Conservation (phyloP, 2,329 filamentous ascomycete genomes). For the Clonostachys rosea region DNA sequence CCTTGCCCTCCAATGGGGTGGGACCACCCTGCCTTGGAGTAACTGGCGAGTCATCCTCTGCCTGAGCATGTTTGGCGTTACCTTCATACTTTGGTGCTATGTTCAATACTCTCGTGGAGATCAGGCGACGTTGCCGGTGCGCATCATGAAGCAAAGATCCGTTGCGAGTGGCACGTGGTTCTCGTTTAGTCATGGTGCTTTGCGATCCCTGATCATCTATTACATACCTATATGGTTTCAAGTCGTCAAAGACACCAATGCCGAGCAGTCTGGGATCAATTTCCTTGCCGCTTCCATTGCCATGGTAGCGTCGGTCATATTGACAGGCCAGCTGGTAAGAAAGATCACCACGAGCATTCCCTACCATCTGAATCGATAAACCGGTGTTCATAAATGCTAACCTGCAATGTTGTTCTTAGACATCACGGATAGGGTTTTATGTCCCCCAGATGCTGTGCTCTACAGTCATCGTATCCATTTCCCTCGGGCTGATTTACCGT, state of each 20-base stretch:
- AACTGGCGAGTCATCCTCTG: slow-evolving; percentile 29
- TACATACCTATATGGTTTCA: slow-evolving; percentile 42
- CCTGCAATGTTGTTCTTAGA: background rate
- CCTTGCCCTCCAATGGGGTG: slow-evolving; percentile 37
- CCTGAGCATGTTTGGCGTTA: slow-evolving; percentile 31
- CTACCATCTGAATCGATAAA: too few species aligned
- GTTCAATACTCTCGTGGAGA: slow-evolving; percentile 22
- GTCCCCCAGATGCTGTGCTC: slow-evolving; percentile 7
- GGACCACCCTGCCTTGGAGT: slow-evolving; percentile 16
- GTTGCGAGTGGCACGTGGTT: slow-evolving; percentile 54
- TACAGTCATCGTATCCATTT: slow-evolving; percentile 2
- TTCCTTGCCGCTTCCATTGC: slow-evolving; percentile 2
- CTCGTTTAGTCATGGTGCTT: slow-evolving; percentile 8
- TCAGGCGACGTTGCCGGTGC: slow-evolving; percentile 44
- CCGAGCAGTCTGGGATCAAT: slow-evolving; percentile 10
- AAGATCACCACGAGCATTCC: too few species aligned
- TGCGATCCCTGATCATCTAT: slow-evolving; percentile 12
- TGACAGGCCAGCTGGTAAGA: too few species aligned
- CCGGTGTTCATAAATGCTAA: too few species aligned
- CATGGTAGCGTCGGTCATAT: background rate
- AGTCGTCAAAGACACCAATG: slow-evolving; percentile 29
- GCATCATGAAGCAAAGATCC: slow-evolving; percentile 69
- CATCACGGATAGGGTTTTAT: slow-evolving; percentile 5
- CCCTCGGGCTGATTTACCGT: slow-evolving; percentile 4
- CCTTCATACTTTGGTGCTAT: slow-evolving; percentile 30